Conservation (phyloP, 129 eudicot genomes). For the Lactuca sativa region DNA sequence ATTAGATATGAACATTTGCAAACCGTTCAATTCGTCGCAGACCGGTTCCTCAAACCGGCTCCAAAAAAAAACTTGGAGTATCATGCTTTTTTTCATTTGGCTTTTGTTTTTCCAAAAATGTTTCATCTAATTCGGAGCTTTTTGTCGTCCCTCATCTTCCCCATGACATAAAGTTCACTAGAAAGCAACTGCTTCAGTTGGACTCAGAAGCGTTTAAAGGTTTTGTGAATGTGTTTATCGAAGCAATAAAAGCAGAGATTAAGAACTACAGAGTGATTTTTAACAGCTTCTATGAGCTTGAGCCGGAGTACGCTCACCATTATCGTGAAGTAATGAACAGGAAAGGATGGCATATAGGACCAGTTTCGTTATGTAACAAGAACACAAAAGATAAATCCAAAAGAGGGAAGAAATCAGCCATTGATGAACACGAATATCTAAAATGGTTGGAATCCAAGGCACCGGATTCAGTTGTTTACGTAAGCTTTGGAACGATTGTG, state of each 20-base stretch:
- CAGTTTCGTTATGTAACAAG: conserved; percentile 47
- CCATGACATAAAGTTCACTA: conserved; percentile 39
- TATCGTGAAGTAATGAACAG: conserved; percentile 44
- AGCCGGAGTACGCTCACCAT: conserved; percentile 47
- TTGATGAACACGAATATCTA: conserved; percentile 34
- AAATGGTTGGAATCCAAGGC: conserved; percentile 55
- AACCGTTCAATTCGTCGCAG: too few relatives aligned
- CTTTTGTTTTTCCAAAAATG: background rate
- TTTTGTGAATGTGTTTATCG: conserved; percentile 6
- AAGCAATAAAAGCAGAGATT: conserved; percentile 34
- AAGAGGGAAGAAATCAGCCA: conserved; percentile 34
- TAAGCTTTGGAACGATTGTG: conserved; percentile 54
- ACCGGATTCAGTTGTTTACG: conserved; percentile 52
- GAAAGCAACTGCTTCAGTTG: conserved; percentile 24
- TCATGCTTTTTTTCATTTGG: too few relatives aligned
- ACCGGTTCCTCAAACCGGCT: too few relatives aligned
- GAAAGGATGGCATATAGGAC: conserved; percentile 69
- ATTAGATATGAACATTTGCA: too few relatives aligned
- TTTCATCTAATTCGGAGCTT: conserved; percentile 42
- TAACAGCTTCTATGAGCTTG: conserved; percentile 66
- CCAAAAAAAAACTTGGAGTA: too few relatives aligned
- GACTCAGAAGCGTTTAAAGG: conserved; percentile 7
- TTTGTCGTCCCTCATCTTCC: conserved; percentile 63
- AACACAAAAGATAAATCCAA: conserved; percentile 36
- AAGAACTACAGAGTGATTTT: conserved; percentile 50